Evolutionary conservation across 768 basidiomycete species (phyloP), one percentile per base, ranked within the genome.

Genomic region (Cyclocybe aegerita): DNA sequence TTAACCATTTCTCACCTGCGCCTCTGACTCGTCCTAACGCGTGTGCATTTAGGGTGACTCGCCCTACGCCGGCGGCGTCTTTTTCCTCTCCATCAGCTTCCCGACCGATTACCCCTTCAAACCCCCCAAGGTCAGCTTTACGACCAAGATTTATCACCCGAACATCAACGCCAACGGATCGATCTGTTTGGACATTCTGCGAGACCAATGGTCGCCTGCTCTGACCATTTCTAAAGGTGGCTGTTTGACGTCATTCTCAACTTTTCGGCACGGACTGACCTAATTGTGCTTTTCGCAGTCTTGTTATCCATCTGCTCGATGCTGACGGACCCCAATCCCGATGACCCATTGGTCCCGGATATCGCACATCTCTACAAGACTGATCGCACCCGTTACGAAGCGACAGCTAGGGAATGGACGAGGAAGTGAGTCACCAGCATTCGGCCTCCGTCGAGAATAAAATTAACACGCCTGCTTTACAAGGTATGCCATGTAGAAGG

Each of bases 131-230:
- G 93, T 99, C 75, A 88, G 88, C 78, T 99, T 99, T 73, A 96
- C 93, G 60, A 98, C 97, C 66, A 98, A 97, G 90, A 98, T 98
- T 63, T 98, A 98, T 72, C 96, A 98, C 73, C 96, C 96, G 33
- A 98, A 98, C 80, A 98, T 99, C 93, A 99, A 99, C 69, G 92
- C 96, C 61, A 99, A 99, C 65, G 97, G 97, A 37, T 95, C 93
- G 57, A 98, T 99, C 72, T 99, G 96, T 71, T 76, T 99, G 62
- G 97, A 99, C 71, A 99, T 99, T 66, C 76, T 99, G 67, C 81
- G 95, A 71, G 97, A 99, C 71, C 97, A 98, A 68, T 99, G 97
- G 97, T 94, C 91, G 55, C 97, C 97, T 43, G 97, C 97, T 39
- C 76, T 98, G 77, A 99, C 97, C 49, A 96, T 99, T 63, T 97